phyloP scores from a whole-genome alignment of 257 asterid species.

The Craterostigma plantagineum region DNA sequence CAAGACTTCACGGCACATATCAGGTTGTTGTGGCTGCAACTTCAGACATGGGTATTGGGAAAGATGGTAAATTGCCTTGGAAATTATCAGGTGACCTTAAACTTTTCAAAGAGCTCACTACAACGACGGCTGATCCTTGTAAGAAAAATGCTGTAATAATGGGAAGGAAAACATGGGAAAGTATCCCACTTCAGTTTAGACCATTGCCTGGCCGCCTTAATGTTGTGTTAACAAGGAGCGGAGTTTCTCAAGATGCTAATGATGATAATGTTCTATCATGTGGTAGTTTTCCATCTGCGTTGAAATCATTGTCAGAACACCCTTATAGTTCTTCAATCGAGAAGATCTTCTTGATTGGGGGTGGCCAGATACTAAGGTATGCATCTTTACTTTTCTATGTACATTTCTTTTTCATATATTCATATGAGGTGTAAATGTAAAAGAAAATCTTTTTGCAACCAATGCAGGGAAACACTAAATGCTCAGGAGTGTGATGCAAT shows the following conservation, averaged over 20 bases:
- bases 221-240: slow-evolving; percentile 70
- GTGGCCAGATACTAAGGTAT: slow-evolving; percentile 83
- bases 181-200: slow-evolving; percentile 60
- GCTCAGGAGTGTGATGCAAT: slow-evolving; percentile 69
- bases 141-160: slow-evolving; percentile 82
- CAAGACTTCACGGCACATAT: slow-evolving; percentile 33
- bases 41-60: slow-evolving; percentile 77
- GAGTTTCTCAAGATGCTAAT: slow-evolving; percentile 27
- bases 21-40: slow-evolving; percentile 96
- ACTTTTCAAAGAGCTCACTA: slow-evolving; percentile 68
- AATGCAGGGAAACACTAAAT: slow-evolving; percentile 73
- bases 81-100: slow-evolving; percentile 72
- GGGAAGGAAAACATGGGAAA: slow-evolving; percentile 99
- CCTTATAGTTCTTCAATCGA: slow-evolving; percentile 50
- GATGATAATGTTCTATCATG: slow-evolving; percentile 49
- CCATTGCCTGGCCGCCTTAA: slow-evolving; percentile 93
- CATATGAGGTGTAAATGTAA: slow-evolving; percentile 1
- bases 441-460: slow-evolving; percentile 4
- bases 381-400: slow-evolving; percentile 5
- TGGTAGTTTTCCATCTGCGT: slow-evolving; percentile 48
- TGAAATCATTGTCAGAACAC: slow-evolving; percentile 50
- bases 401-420: background rate
- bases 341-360: slow-evolving; percentile 79
- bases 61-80: slow-evolving; percentile 85
- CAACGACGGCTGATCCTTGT: slow-evolving; percentile 34